Conservation (phyloP, 1,284 basidiomycete genomes). For the Heliocybe sulcata region DNA sequence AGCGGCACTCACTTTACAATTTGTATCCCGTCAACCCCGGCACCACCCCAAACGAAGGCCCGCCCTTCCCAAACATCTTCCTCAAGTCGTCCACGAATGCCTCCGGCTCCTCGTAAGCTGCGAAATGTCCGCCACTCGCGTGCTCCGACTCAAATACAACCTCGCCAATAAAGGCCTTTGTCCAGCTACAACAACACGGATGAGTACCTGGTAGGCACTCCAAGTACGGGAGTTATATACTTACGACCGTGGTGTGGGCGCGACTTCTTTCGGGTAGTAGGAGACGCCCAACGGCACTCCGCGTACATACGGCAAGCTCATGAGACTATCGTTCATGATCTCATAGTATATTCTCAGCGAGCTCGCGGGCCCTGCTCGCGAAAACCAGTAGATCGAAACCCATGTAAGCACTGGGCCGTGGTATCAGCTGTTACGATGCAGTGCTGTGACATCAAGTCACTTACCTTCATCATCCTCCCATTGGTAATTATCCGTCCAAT, state of each 20-base stretch:
- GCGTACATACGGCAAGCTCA: not conserved
- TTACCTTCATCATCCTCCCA: constrained; percentile 11
- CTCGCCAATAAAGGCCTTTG: too few relatives aligned
- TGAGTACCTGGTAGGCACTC: too few relatives aligned
- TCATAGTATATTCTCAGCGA: constrained; percentile 45
- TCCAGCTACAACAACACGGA: too few relatives aligned
- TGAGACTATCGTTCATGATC: not conserved
- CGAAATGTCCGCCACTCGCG: constrained; percentile 9
- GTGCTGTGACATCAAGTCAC: not conserved
- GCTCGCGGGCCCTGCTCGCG: constrained; percentile 39
- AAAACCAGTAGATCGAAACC: constrained; percentile 50
- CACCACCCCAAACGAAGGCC: constrained; percentile 9
- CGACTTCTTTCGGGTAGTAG: not conserved
- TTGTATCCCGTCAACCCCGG: constrained; percentile 2
- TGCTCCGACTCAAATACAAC: constrained; percentile 2
- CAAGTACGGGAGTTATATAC: constrained; percentile 19
- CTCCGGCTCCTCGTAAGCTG: constrained; percentile 9
- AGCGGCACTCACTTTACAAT: not conserved
- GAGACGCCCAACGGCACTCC: not conserved
- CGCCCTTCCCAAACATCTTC: constrained; percentile 8
- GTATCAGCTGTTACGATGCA: not conserved
- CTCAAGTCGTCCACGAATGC: constrained; percentile 7
- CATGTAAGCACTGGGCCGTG: constrained; percentile 36
- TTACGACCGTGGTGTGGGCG: not conserved
- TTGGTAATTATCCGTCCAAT: constrained; percentile 13